Conservation (phyloP, 257 asterid species). For the Dorcoceras hygrometricum region DNA sequence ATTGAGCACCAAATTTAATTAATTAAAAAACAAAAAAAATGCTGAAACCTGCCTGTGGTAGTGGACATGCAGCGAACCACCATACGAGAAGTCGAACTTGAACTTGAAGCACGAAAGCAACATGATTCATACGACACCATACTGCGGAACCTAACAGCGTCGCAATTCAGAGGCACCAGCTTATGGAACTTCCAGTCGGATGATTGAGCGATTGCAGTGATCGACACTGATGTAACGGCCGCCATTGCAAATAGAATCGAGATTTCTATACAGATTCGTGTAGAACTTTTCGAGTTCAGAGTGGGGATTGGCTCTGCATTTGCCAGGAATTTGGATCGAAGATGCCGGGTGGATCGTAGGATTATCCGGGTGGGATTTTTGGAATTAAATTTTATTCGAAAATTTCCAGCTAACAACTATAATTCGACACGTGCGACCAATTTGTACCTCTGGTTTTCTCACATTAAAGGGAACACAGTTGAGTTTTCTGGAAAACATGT, state of each 20-base stretch:
- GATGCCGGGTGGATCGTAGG: not conserved
- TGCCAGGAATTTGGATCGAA: not conserved
- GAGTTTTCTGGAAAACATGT: too few relatives aligned
- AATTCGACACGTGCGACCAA: not conserved
- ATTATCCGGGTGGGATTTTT: not conserved
- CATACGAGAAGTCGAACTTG: conserved; percentile 38
- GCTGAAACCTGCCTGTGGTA: conserved; percentile 44
- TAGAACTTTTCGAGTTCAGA: not conserved
- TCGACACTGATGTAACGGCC: conserved; percentile 47
- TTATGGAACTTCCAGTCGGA: conserved; percentile 35
- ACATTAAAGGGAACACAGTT: too few relatives aligned
- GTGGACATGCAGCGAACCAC: conserved; percentile 67
- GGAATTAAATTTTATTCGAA: too few relatives aligned
- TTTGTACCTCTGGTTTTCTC: not conserved
- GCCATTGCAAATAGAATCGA: conserved; percentile 44
- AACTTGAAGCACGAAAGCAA: conserved; percentile 33
- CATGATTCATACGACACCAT: conserved; percentile 33
- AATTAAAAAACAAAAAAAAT: not conserved
- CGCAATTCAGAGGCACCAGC: conserved; percentile 22
- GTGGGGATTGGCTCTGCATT: not conserved
- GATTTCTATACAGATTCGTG: too few relatives aligned
- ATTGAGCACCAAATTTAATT: not conserved
- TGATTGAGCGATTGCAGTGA: conserved; percentile 43
- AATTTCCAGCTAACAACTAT: not conserved
- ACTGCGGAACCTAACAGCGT: conserved; percentile 45